These are phyloP conservation scores for Mallotus nudiflorus DNA, from an alignment of 345 rosid species.

Conservation along the genomic window DNA sequence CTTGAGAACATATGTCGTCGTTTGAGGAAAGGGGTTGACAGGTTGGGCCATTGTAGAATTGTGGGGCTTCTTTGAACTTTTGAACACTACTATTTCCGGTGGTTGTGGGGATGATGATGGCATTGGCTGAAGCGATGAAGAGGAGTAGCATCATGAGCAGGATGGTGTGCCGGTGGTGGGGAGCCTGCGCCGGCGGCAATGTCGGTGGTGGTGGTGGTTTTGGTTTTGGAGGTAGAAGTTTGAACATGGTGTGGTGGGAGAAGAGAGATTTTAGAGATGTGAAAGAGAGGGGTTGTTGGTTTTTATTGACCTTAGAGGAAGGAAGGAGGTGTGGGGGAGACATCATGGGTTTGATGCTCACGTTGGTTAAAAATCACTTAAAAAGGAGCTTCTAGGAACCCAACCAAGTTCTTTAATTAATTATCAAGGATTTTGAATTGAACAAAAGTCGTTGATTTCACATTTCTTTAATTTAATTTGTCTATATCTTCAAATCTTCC, in stretches of 20 bases:
- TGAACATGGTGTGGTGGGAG: conserved; percentile 9
- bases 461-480: background rate
- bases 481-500: background rate
- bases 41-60: conserved; percentile 25
- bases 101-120: background rate
- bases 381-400: background rate
- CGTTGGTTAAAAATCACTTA: background rate
- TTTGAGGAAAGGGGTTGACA: conserved; percentile 20
- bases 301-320: background rate
- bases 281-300: background rate
- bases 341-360: background rate
- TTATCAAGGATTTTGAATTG: background rate
- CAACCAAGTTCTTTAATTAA: background rate
- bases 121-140: background rate
- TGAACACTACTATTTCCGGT: background rate
- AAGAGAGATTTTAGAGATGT: background rate
- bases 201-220: background rate
- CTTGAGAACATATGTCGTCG: conserved; percentile 13
- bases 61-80: conserved; percentile 34
- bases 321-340: no score
- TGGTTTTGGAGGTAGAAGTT: background rate
- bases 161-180: background rate
- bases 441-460: background rate
- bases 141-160: conserved; percentile 10
- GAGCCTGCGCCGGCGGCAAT: background rate